A percentile compares a stretch with the other conserved stretches of the same genome.
phyloP scores from a whole-genome alignment of 768 basidiomycete genomes.

The Naganishia onofrii region DNA sequence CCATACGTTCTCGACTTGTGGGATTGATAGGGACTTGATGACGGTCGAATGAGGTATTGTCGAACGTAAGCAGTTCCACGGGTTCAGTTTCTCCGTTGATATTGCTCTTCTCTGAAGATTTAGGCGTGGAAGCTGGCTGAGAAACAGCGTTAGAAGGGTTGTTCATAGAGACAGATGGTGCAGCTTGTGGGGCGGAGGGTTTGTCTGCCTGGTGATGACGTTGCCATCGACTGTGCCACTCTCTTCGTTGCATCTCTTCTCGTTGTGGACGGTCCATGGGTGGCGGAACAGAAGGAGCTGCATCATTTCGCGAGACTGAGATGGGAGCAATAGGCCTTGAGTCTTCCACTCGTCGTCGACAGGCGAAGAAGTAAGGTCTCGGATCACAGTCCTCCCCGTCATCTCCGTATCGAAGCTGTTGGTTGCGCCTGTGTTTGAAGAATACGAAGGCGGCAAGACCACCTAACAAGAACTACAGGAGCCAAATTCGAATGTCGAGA shows the following conservation, averaged over 20 bases:
- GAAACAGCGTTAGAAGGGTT: not conserved
- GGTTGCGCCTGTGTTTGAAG: not conserved
- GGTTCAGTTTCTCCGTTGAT: not conserved
- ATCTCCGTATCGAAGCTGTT: slow-evolving; percentile 9
- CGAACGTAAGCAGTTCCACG: not conserved
- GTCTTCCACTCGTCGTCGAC: slow-evolving; percentile 13
- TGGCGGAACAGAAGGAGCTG: no score
- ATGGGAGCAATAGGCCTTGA: not conserved
- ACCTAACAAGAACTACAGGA: slow-evolving; percentile 2
- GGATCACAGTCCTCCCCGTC: slow-evolving; percentile 1
- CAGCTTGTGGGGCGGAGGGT: not conserved
- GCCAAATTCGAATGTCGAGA: no score
- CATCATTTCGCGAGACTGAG: not conserved
- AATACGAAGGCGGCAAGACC: not conserved
- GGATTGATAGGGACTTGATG: not conserved
- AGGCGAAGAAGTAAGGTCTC: not conserved
- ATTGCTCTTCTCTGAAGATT: not conserved
- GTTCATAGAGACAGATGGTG: not conserved
- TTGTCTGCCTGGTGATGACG: not conserved
- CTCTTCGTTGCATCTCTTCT: not conserved
- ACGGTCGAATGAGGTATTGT: slow-evolving; percentile 1
- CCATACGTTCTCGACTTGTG: slow-evolving; percentile 4
- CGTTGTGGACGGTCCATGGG: not conserved
- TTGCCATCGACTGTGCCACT: slow-evolving; percentile 13
- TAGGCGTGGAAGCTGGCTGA: not conserved